Evolutionary conservation across 1,284 basidiomycete genomes (phyloP).

Genomic region (Cutaneotrichosporon cyanovorans): DNA sequence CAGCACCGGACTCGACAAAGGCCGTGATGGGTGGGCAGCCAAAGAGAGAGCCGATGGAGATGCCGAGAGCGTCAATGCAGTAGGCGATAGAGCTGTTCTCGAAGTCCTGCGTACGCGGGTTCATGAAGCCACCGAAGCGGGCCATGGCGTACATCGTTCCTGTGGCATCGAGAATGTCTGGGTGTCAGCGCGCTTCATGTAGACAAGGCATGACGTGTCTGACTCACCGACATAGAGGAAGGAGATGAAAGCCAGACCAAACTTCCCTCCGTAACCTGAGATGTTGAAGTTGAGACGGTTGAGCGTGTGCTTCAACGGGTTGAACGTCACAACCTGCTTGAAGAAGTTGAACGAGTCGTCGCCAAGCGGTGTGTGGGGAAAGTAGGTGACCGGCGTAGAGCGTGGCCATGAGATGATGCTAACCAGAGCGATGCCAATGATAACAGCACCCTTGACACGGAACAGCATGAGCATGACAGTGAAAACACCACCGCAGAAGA

Average conservation of each 20-base stretch:
- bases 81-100: conserved; percentile 79
- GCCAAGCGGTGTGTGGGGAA: conserved; percentile 64
- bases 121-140: conserved; percentile 79
- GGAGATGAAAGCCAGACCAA: conserved; percentile 32
- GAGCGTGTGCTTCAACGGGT: conserved; percentile 14
- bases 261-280: conserved; percentile 7
- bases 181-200: conserved; percentile 28
- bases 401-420: conserved; percentile 83
- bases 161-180: conserved; percentile 55
- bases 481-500: conserved; percentile 76
- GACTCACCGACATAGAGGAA: conserved; percentile 74
- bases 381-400: conserved; percentile 67
- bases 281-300: conserved; percentile 15
- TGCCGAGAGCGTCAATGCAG: conserved; percentile 51
- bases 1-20: conserved; percentile 54
- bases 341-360: conserved; percentile 74
- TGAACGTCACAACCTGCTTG: conserved; percentile 62
- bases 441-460: conserved; percentile 61
- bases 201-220: conserved; percentile 50
- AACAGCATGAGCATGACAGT: conserved; percentile 75
- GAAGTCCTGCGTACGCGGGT: conserved; percentile 77
- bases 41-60: conserved; percentile 50
- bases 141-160: conserved; percentile 87
- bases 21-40: conserved; percentile 83
- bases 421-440: conserved; percentile 61